phyloP scores from a whole-genome alignment of 176 grass and related monocot genomes.

The Triticum aestivum region DNA sequence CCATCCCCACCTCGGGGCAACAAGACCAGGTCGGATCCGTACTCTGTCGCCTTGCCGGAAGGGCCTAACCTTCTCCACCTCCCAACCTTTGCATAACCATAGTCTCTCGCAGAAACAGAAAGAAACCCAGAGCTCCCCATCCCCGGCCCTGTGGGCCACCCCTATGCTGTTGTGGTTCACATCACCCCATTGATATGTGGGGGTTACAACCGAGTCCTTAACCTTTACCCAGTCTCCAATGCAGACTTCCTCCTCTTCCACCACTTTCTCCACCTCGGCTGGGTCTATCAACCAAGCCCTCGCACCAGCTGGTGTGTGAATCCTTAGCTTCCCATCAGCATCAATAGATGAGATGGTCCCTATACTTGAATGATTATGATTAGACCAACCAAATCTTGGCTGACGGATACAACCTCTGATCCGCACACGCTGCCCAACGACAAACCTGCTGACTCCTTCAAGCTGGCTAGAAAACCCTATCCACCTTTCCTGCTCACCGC shows the following conservation, averaged over 20 bases:
- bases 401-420: constrained; percentile 72
- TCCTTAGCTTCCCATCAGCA: constrained; percentile 92
- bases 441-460: constrained; percentile 56
- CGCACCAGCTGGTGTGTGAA: constrained; percentile 91
- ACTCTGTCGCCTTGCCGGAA: constrained; percentile 74
- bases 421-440: constrained; percentile 84
- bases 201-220: constrained; percentile 64
- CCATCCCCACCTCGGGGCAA: constrained; percentile 93
- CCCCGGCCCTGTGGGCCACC: constrained; percentile 80
- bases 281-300: constrained; percentile 98
- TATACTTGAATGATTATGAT: constrained; percentile 83
- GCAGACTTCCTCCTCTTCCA: constrained; percentile 80
- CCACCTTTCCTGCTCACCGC: constrained; percentile 96
- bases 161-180: constrained; percentile 82
- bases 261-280: constrained; percentile 81
- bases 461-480: constrained; percentile 70
- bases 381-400: constrained; percentile 97
- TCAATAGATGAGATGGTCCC: constrained; percentile 97
- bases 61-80: constrained; percentile 82
- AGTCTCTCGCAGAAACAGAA: constrained; percentile 97
- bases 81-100: constrained; percentile 96
- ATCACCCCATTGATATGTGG: constrained; percentile 97
- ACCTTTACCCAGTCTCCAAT: constrained; percentile 96
- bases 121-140: constrained; percentile 88
- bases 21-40: constrained; percentile 70